phyloP scores from a whole-genome alignment of 345 rosid species.

The Aquilaria sinensis region DNA sequence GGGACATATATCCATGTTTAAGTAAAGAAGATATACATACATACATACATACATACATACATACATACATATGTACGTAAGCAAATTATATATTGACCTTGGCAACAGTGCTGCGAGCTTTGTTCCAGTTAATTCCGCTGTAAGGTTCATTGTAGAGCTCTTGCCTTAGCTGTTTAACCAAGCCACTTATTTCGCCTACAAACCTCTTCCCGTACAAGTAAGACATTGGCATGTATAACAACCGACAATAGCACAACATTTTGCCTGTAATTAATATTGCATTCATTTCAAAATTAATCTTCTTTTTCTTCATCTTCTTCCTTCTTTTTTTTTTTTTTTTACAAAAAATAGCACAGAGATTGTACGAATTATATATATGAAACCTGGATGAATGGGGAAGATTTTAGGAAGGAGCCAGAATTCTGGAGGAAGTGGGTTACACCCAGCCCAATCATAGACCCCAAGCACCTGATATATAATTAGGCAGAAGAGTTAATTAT shows the following conservation, averaged over 20 bases:
- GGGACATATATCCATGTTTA: not conserved
- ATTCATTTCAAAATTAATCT: not conserved
- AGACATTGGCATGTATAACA: slow-evolving; percentile 62
- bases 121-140: slow-evolving; percentile 45
- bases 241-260: slow-evolving; percentile 45
- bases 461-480: slow-evolving; percentile 38
- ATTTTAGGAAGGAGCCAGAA: slow-evolving; percentile 48
- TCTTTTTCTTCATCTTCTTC: too few relatives aligned
- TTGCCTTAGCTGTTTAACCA: slow-evolving; percentile 36
- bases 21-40: not conserved
- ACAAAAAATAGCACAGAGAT: not conserved
- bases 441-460: slow-evolving; percentile 64
- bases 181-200: slow-evolving; percentile 43
- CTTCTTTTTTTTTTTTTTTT: not conserved
- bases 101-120: slow-evolving; percentile 33
- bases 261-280: slow-evolving; percentile 29
- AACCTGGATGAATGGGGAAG: slow-evolving; percentile 50
- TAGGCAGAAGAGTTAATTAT: too few relatives aligned
- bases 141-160: slow-evolving; percentile 54
- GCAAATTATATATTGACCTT: slow-evolving; percentile 24
- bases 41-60: not conserved
- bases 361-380: too few relatives aligned
- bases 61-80: not conserved
- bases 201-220: slow-evolving; percentile 65
- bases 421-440: slow-evolving; percentile 68